Percentiles rank a stretch among this genome's conserved stretches.
phyloP scores from a whole-genome alignment of 768 basidiomycete species.

The Lentinula guzmanii region DNA sequence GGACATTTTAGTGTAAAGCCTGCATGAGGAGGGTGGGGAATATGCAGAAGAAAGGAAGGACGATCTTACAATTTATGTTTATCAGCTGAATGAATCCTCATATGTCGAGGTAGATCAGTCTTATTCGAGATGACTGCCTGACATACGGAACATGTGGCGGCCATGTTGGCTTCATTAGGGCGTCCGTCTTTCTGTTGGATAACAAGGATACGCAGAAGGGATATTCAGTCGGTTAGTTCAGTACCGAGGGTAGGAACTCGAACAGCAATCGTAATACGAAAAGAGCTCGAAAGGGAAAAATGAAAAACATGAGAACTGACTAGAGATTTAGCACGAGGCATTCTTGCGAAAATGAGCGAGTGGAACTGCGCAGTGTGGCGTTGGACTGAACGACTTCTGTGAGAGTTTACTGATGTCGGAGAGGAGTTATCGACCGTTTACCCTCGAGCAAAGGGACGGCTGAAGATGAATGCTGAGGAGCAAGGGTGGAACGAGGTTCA shows the following conservation, averaged over 20 bases:
- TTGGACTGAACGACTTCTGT: background rate
- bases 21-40: background rate
- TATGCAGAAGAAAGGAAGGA: background rate
- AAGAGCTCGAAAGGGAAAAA: background rate
- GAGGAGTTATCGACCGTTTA: no score
- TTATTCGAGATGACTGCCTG: conserved; percentile 11
- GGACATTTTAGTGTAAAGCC: background rate
- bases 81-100: conserved; percentile 11
- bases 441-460: no score
- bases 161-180: background rate
- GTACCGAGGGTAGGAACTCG: background rate
- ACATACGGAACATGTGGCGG: conserved; percentile 7
- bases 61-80: conserved; percentile 16
- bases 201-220: background rate
- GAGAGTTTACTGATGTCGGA: background rate
- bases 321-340: background rate
- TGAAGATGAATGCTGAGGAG: background rate
- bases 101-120: conserved; percentile 17
- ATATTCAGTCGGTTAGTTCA: background rate
- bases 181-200: background rate
- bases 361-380: background rate
- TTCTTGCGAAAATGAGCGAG: background rate
- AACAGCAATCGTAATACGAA: background rate
- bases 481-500: background rate
- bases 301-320: background rate